Base-by-base conservation (phyloP, 2,329 filamentous ascomycete genomes). In the Aspergillus quadrilineatus region DNA sequence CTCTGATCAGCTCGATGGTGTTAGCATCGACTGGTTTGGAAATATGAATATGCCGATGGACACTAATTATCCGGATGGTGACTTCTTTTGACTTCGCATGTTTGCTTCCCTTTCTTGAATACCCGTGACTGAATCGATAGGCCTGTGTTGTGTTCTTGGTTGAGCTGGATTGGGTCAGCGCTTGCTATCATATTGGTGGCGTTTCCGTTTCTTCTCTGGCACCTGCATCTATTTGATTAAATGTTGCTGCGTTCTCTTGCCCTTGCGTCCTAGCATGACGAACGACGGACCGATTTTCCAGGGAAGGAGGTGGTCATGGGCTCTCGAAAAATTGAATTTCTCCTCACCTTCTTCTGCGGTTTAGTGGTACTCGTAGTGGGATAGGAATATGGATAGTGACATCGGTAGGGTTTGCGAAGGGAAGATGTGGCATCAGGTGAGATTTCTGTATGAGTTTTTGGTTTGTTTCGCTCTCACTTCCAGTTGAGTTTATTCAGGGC, bases 401-500 rank as follows among this genome's bases (percentile, higher is more conserved):
- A 15, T 10, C 42, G 44, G 26, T 44, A 17, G 42, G 22, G 22
- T 14, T 28, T 44, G 48, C 22, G 22, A 42, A 9, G 48, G 28
- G 12, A 26, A 37, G 32, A 12, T 49, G 26, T 30, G 9, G 14
- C 29, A 15, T 22, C 3, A 22, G 22, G 22, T 22, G 26, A 12
- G n/a, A n/a, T 34, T 42, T 50, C 42, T 42, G 48, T 50, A 50
- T 39, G 37, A 50, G 37, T 42, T 32, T 42, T n/a, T 3, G 26
- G 6, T 50, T 42, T 43, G 14, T 34, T 34, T 2, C 34, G 12
- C 6, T 36, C 14, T 44, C 26, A 5, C 22, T 44, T 46, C 29
- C n/a, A 17, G 10, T 12, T 22, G 26, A 26, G 29, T 8, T 9
- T 10, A 17, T 42, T 34, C 29, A 30, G 30, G 30, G 8, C 14